These are phyloP conservation scores for Sisymbrium altissimum DNA, from an alignment of 345 rosid species.

Conservation along the genomic window DNA sequence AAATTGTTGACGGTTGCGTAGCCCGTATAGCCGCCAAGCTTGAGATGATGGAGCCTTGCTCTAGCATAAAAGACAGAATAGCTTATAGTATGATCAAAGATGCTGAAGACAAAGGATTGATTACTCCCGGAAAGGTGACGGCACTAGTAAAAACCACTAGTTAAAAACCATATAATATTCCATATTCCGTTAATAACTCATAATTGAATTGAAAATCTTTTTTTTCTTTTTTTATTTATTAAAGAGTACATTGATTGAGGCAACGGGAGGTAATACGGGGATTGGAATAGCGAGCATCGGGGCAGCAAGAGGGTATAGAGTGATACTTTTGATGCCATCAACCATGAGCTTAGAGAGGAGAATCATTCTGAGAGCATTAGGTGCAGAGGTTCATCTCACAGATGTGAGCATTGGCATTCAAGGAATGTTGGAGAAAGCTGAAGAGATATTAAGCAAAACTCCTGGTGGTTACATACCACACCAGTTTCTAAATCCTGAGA, in stretches of 20 bases:
- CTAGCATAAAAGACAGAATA: constrained; percentile 60
- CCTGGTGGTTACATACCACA: constrained; percentile 48
- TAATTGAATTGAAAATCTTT: background rate
- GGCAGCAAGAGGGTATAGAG: constrained; percentile 64
- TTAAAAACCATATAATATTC: background rate
- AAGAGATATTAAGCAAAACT: constrained; percentile 54
- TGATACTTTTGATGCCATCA: constrained; percentile 61
- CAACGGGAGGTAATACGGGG: constrained; percentile 77
- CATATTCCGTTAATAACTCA: background rate
- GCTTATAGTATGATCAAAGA: constrained; percentile 67
- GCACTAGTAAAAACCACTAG: background rate
- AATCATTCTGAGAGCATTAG: constrained; percentile 62
- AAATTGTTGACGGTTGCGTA: constrained; percentile 51
- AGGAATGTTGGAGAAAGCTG: constrained; percentile 42
- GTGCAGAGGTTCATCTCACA: constrained; percentile 58
- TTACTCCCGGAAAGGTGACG: constrained; percentile 57
- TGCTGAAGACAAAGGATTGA: constrained; percentile 69
- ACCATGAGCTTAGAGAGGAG: constrained; percentile 59
- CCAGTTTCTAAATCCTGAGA: constrained; percentile 42
- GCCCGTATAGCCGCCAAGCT: constrained; percentile 71
- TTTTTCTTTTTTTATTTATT: background rate
- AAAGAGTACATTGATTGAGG: constrained; percentile 54
- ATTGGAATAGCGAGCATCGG: constrained; percentile 68
- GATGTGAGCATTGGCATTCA: constrained; percentile 41
- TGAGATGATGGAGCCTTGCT: constrained; percentile 54